Conservation (phyloP, 2,329 filamentous ascomycete genomes). For the Chaetomium olivaceum region DNA sequence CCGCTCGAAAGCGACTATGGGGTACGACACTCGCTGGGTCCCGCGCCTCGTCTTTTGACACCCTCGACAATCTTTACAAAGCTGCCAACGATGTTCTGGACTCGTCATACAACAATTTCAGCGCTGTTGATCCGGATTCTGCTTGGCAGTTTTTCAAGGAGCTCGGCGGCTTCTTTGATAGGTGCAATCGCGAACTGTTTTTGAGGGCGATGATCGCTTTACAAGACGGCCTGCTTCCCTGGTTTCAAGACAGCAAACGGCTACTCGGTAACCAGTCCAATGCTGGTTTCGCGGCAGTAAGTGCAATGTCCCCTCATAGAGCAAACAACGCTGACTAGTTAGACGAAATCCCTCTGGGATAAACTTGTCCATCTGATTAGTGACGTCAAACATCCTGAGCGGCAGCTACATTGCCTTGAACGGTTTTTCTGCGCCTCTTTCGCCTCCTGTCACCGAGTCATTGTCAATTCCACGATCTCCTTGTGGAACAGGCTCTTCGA, state of each 20-base stretch:
- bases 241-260: slow-evolving; percentile 61
- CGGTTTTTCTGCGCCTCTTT: slow-evolving; percentile 57
- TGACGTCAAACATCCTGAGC: slow-evolving; percentile 40
- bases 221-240: slow-evolving; percentile 62
- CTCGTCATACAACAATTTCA: slow-evolving; percentile 50
- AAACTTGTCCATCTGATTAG: slow-evolving; percentile 46
- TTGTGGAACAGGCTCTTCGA: slow-evolving; percentile 73
- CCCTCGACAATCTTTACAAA: slow-evolving; percentile 67
- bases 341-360: slow-evolving; percentile 55
- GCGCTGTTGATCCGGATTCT: slow-evolving; percentile 40
- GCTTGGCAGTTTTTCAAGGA: slow-evolving; percentile 52
- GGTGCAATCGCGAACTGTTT: slow-evolving; percentile 52
- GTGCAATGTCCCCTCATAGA: slow-evolving; percentile 32
- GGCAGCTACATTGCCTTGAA: slow-evolving; percentile 56
- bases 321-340: slow-evolving; percentile 33
- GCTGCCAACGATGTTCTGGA: slow-evolving; percentile 56
- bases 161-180: slow-evolving; percentile 53
- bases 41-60: slow-evolving; percentile 53
- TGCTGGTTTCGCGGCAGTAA: slow-evolving; percentile 48
- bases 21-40: slow-evolving; percentile 49
- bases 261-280: slow-evolving; percentile 46
- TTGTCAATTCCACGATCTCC: slow-evolving; percentile 52
- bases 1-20: slow-evolving; percentile 67
- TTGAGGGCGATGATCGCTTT: slow-evolving; percentile 58
- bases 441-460: slow-evolving; percentile 57